Percentiles rank a stretch among this genome's conserved stretches.
Evolutionary conservation across 148 eudicot genomes (phyloP).

Genomic region (Amaranthus palmeri): DNA sequence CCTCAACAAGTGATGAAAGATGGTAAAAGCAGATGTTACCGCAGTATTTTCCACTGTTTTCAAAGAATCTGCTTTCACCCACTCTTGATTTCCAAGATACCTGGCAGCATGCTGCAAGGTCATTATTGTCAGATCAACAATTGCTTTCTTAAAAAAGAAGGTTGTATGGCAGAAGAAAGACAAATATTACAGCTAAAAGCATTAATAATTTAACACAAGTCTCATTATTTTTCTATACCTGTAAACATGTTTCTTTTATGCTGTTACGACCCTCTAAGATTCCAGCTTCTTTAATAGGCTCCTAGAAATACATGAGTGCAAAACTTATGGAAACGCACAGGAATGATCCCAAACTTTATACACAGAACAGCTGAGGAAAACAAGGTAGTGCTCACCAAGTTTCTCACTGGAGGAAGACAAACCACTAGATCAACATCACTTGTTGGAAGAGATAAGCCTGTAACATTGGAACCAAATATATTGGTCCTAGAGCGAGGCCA

Average conservation of each 20-base stretch:
- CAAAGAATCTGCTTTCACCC: conserved; percentile 96
- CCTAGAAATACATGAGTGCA: conserved; percentile 38
- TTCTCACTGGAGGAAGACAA: conserved; percentile 97
- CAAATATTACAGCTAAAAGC: neutral
- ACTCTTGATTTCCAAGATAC: conserved; percentile 93
- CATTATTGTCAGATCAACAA: conserved; percentile 11
- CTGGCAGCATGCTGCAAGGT: conserved; percentile 92
- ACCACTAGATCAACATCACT: conserved; percentile 99
- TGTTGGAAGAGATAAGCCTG: conserved; percentile 94
- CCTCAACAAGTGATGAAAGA: neutral
- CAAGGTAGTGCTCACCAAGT: conserved; percentile 59
- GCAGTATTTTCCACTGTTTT: conserved; percentile 96
- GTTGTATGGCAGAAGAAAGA: neutral
- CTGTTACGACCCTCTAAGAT: conserved; percentile 98
- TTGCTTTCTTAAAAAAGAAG: conserved; percentile 1
- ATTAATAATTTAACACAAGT: neutral
- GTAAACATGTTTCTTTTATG: conserved; percentile 95
- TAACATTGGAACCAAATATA: conserved; percentile 88
- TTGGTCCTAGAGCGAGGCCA: conserved; percentile 98
- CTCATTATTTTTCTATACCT: conserved; percentile 39
- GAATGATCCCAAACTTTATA: conserved; percentile 3
- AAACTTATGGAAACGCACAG: neutral
- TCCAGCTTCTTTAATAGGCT: conserved; percentile 99
- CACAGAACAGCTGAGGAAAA: neutral
- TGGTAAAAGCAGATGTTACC: conserved; percentile 33